Evolutionary conservation across 2,329 filamentous ascomycete genomes (phyloP), one percentile per base, ranked within the genome.

Genomic region (Fonsecaea erecta): DNA sequence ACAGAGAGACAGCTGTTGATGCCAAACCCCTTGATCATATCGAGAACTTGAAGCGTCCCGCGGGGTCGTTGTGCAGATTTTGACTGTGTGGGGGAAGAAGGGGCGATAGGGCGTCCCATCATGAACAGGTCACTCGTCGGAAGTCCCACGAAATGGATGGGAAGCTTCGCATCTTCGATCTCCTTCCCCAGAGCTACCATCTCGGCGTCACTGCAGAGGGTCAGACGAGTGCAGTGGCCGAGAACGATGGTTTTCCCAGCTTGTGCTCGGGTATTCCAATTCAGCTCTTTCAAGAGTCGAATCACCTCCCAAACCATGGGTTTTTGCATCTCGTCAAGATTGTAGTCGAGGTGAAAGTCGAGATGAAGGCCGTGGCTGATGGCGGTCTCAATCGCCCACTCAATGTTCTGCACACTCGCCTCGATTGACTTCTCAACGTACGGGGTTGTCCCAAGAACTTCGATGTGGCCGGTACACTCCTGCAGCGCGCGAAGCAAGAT

Each of bases 281-380:
- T 65, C 28, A 79, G 74, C 12, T 77, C 74, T 63, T 81, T 79
- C 12, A 91, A 77, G 0, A 78, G 75, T 0, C 82, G 72, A 24
- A 91, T 62, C 0, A 87, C 84, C 48, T 82, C 76, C 77, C 83
- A 85, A 0, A 88, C 76, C 60, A 87, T 76, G 0, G 86, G 78
- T 56, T 83, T 79, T 52, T 76, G 80, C 1, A 73, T 70, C 1
- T 76, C 65, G 58, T 88, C 82, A 2, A 91, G 77, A 63, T 87
- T 87, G 74, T 92, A 91, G 74, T 92, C 90, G 5, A 92, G 80
- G 73, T 92, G 90, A 52, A 91, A 86, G 71, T 92, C 89, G 4
- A 92, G 75, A 73, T 90, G 85, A 57, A 87, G 80, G 1, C 75
- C 72, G 43, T 81, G 73, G 24, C 77, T 67, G 40, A 87, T 73